A percentile compares a stretch with the other conserved stretches of the same genome.
phyloP scores from a whole-genome alignment of 2,329 filamentous ascomycete genomes.

The Mariannaea sp. region DNA sequence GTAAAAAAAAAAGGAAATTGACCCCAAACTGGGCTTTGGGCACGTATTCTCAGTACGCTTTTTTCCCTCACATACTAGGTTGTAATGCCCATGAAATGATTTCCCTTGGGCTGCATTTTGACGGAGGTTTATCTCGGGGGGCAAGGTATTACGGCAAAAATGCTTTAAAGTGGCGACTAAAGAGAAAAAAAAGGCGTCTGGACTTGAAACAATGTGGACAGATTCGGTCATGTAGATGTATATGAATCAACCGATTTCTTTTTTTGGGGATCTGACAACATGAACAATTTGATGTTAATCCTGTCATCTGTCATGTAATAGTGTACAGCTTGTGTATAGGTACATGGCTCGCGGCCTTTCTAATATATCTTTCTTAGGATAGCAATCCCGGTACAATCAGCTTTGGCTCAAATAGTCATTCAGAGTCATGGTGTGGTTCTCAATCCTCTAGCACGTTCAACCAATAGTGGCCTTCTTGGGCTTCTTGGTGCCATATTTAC shows the following conservation, averaged over 20 bases:
- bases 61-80: constrained; percentile 31
- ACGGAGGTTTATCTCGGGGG: constrained; percentile 19
- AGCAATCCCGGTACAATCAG: constrained; percentile 11
- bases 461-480: constrained; percentile 78
- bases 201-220: constrained; percentile 38
- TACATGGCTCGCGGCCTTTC: constrained; percentile 31
- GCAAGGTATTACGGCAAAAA: constrained; percentile 24
- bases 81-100: constrained; percentile 31
- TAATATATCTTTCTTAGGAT: constrained; percentile 19
- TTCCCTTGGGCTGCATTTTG: constrained; percentile 25
- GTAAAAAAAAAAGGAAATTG: constrained; percentile 45
- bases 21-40: not conserved
- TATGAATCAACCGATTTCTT: constrained; percentile 34
- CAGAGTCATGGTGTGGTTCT: not conserved
- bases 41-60: constrained; percentile 30
- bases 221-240: constrained; percentile 37
- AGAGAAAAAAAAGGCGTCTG: constrained; percentile 36
- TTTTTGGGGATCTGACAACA: constrained; percentile 20
- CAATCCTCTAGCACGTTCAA: constrained; percentile 28
- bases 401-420: not conserved
- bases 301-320: constrained; percentile 21
- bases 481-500: constrained; percentile 99
- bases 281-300: not conserved
- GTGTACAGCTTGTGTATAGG: constrained; percentile 29
- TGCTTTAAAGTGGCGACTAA: constrained; percentile 27